A percentile compares a stretch with the other conserved stretches of the same genome.
Conservation (phyloP, 2,329 filamentous ascomycete genomes). For the Magnaporthiopsis incrustans region DNA sequence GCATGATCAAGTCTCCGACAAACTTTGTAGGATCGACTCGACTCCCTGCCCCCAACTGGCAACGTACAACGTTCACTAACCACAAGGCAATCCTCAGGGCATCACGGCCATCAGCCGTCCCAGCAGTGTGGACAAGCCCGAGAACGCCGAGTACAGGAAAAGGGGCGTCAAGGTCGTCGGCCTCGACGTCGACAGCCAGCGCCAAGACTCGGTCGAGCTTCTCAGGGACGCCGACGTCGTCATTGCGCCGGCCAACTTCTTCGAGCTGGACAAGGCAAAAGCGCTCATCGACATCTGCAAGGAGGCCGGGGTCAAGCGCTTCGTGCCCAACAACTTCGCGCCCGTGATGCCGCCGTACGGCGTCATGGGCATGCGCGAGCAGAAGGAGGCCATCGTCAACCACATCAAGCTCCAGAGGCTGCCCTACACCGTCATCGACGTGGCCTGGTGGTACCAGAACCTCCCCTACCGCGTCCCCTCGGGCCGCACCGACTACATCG, state of each 20-base stretch:
- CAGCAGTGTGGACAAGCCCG: constrained; percentile 3
- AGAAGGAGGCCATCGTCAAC: constrained; percentile 44
- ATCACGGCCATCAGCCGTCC: constrained; percentile 8
- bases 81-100: constrained; percentile 1
- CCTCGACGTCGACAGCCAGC: constrained; percentile 4
- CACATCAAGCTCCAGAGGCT: constrained; percentile 38
- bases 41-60: not conserved
- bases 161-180: constrained; percentile 6
- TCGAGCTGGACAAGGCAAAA: constrained; percentile 13
- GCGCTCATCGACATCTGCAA: constrained; percentile 22
- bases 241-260: constrained; percentile 18
- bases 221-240: constrained; percentile 21
- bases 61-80: not conserved
- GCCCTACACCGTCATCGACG: constrained; percentile 48
- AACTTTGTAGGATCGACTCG: constrained; percentile 6
- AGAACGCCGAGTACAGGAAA: not conserved
- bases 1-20: constrained; percentile 4
- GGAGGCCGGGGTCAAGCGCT: constrained; percentile 21
- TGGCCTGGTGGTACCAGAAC: constrained; percentile 51
- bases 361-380: constrained; percentile 11
- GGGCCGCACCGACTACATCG: constrained; percentile 31
- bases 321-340: constrained; percentile 16
- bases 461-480: constrained; percentile 21
- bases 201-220: constrained; percentile 14
- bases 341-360: constrained; percentile 11